A percentile compares a stretch with the other conserved stretches of the same genome.
Conservation (phyloP, 2,329 filamentous ascomycete species). For the Fusarium sp. region DNA sequence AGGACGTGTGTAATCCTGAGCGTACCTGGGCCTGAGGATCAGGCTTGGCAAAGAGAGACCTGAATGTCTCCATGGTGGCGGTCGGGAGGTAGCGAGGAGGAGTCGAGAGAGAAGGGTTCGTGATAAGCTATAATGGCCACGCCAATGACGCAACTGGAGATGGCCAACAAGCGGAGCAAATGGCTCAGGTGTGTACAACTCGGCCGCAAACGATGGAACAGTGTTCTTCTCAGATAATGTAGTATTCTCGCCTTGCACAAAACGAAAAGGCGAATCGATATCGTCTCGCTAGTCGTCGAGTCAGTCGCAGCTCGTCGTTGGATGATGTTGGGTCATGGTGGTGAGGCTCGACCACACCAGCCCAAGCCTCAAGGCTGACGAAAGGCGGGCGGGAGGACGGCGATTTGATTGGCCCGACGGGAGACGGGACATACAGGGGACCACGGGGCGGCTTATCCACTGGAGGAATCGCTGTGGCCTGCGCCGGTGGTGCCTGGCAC, state of each 20-base stretch:
- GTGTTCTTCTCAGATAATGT: background rate
- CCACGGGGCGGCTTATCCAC: constrained; percentile 10
- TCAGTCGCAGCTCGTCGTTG: constrained; percentile 30
- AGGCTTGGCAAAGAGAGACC: constrained; percentile 86
- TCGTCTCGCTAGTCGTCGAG: constrained; percentile 11
- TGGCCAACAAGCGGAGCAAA: constrained; percentile 23
- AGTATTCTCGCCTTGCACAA: background rate
- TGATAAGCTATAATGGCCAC: constrained; percentile 13
- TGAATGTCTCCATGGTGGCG: constrained; percentile 81
- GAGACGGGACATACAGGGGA: constrained; percentile 5
- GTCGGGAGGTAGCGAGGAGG: constrained; percentile 12
- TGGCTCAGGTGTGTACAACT: background rate
- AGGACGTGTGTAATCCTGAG: background rate
- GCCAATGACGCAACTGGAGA: constrained; percentile 42
- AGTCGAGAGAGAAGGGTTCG: background rate
- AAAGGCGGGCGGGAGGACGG: constrained; percentile 18
- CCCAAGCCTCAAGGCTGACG: constrained; percentile 38
- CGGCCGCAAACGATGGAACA: background rate
- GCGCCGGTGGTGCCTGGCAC: constrained; percentile 3
- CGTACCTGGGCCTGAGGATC: constrained; percentile 91
- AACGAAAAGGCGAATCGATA: constrained; percentile 7
- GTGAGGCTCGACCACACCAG: constrained; percentile 37
- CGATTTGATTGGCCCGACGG: constrained; percentile 22
- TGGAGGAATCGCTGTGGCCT: constrained; percentile 19
- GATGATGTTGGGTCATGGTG: constrained; percentile 39